These are phyloP conservation scores for Escallonia herrerae DNA, from an alignment of 129 eudicot species.

Conservation along the genomic window DNA sequence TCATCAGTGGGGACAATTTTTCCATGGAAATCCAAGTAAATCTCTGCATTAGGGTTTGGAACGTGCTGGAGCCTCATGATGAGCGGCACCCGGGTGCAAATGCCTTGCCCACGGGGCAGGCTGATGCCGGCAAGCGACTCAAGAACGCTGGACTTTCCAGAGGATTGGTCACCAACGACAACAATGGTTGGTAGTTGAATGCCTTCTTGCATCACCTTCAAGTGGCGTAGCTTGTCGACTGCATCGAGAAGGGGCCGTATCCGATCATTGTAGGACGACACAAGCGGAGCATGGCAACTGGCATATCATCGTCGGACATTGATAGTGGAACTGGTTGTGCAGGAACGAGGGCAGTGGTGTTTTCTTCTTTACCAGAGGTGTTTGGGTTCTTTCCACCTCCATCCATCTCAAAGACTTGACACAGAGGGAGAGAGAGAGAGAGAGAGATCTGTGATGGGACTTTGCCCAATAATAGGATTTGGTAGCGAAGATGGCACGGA, in stretches of 20 bases:
- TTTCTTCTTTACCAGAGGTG: too few relatives aligned
- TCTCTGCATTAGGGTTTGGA: slow-evolving; percentile 11
- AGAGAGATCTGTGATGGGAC: too few relatives aligned
- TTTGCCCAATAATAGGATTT: too few relatives aligned
- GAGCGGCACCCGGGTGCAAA: slow-evolving; percentile 28
- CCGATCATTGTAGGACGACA: slow-evolving; percentile 31
- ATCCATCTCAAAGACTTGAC: too few relatives aligned
- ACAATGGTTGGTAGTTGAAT: slow-evolving; percentile 45
- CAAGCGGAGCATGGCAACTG: slow-evolving; percentile 14
- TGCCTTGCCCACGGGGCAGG: slow-evolving; percentile 39
- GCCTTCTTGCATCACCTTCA: slow-evolving; percentile 41
- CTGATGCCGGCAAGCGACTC: slow-evolving; percentile 40
- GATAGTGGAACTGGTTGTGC: too few relatives aligned
- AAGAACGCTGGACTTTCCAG: slow-evolving; percentile 41
- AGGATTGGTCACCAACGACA: slow-evolving; percentile 42
- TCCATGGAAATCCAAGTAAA: slow-evolving; percentile 15
- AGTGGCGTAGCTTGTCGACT: slow-evolving; percentile 30
- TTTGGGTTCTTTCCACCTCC: too few relatives aligned
- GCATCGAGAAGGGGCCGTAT: slow-evolving; percentile 38
- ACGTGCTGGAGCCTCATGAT: slow-evolving; percentile 24
- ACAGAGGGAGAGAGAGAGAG: too few relatives aligned
- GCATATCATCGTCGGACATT: too few relatives aligned
- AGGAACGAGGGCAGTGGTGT: too few relatives aligned
- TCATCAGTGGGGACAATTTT: slow-evolving; percentile 19
- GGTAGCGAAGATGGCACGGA: too few relatives aligned